Percentiles rank a stretch among this genome's conserved stretches.
Evolutionary conservation across 805 yeast species (phyloP).

Genomic region (Saturnispora quitensis): DNA sequence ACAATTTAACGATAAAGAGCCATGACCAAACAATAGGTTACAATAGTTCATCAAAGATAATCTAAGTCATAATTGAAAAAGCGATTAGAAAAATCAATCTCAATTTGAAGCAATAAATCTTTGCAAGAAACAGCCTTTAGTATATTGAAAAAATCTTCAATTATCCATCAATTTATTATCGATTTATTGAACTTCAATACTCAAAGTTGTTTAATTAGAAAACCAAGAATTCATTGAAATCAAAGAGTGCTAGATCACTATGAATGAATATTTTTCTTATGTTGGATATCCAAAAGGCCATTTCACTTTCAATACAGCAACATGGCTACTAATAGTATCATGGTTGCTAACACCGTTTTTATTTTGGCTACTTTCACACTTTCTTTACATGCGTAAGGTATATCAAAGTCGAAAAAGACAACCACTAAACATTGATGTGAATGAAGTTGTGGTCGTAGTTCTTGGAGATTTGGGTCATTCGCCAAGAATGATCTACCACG

Average conservation of each 20-base stretch:
- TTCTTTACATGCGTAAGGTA: conserved; percentile 18
- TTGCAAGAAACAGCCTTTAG: no score
- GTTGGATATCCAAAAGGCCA: conserved; percentile 17
- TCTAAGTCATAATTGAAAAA: no score
- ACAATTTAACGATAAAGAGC: no score
- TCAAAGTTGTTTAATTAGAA: not conserved
- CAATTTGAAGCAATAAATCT: no score
- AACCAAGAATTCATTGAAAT: not conserved
- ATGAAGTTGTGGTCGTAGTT: conserved; percentile 67
- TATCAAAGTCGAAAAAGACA: conserved; percentile 11
- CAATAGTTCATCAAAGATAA: no score
- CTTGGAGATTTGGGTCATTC: conserved; percentile 93
- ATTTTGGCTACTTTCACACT: conserved; percentile 32
- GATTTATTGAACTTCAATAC: not conserved
- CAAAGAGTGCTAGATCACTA: not conserved
- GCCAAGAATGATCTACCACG: conserved; percentile 91
- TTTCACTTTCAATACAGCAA: conserved; percentile 29
- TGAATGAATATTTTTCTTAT: conserved; percentile 17
- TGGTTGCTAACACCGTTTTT: conserved; percentile 41
- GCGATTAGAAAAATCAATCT: no score
- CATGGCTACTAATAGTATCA: conserved; percentile 35
- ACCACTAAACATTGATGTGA: conserved; percentile 21
- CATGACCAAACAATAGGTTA: no score
- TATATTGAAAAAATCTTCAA: no score
- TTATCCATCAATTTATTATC: no score